Evolutionary conservation across 768 basidiomycete genomes (phyloP).

Genomic region (Cantharellus anzutake): DNA sequence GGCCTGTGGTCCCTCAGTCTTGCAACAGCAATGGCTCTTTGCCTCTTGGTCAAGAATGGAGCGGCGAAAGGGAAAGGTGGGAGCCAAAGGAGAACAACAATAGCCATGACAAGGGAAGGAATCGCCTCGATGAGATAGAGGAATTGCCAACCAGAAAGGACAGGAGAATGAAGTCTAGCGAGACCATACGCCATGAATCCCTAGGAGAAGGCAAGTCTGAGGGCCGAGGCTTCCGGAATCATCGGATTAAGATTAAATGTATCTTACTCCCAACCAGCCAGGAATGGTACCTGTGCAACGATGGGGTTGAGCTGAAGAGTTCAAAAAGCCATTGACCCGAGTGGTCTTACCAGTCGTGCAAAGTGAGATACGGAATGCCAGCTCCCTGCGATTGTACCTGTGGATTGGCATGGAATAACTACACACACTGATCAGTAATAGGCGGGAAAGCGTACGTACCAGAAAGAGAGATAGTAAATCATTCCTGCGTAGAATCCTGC

Average conservation of each 20-base stretch:
- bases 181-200: conserved; percentile 38
- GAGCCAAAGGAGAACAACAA: conserved; percentile 28
- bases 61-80: conserved; percentile 39
- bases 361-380: conserved; percentile 18
- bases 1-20: conserved; percentile 37
- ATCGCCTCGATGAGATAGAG: conserved; percentile 30
- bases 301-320: neutral
- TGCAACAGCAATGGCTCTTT: conserved; percentile 38
- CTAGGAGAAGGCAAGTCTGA: conserved; percentile 13
- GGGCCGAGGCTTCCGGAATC: neutral
- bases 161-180: conserved; percentile 30
- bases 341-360: conserved; percentile 36
- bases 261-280: neutral
- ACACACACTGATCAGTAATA: too few species aligned
- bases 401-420: conserved; percentile 4
- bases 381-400: conserved; percentile 9
- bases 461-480: conserved; percentile 43
- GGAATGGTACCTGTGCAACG: neutral
- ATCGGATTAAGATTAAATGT: neutral
- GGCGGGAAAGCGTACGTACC: conserved; percentile 20
- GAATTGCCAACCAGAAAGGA: conserved; percentile 35
- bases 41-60: conserved; percentile 30
- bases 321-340: neutral
- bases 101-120: conserved; percentile 34
- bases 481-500: conserved; percentile 34